Evolutionary conservation across 73 alveolate genomes (phyloP).

Genomic region (Stentor coeruleus): DNA sequence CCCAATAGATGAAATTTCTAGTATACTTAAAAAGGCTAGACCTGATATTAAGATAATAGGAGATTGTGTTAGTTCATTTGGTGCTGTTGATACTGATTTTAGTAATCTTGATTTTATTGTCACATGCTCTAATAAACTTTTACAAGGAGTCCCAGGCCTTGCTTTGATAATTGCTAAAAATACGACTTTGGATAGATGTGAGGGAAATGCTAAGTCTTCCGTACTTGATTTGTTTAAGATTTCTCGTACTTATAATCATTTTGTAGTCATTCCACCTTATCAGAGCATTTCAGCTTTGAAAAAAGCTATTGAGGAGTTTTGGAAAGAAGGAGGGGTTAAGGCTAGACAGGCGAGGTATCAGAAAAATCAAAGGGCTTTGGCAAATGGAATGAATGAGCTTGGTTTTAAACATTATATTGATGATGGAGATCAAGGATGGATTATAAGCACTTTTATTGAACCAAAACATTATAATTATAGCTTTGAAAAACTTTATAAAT

Average conservation of each 20-base stretch:
- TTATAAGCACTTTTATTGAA: conserved; percentile 38
- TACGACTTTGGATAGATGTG: conserved; percentile 21
- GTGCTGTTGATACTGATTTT: conserved; percentile 46
- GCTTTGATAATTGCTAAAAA: conserved; percentile 47
- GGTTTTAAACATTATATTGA: conserved; percentile 43
- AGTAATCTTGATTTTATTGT: conserved; percentile 41
- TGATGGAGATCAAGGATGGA: conserved; percentile 43
- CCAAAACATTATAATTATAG: conserved; percentile 42
- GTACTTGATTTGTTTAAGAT: conserved; percentile 52
- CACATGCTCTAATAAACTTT: conserved; percentile 49
- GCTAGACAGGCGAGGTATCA: conserved; percentile 52
- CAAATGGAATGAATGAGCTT: conserved; percentile 25
- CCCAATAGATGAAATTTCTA: conserved; percentile 28
- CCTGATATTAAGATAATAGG: conserved; percentile 31
- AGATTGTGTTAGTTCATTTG: conserved; percentile 63
- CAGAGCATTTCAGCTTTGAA: conserved; percentile 49
- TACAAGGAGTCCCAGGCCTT: conserved; percentile 63
- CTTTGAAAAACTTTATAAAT: conserved; percentile 46
- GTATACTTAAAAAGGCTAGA: conserved; percentile 12
- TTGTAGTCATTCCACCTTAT: conserved; percentile 59
- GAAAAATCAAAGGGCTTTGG: conserved; percentile 26
- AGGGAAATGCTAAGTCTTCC: conserved; percentile 48
- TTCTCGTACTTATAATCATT: conserved; percentile 29
- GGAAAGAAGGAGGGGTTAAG: conserved; percentile 51
- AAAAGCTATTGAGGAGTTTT: conserved; percentile 51